Conservation (phyloP, 2,329 filamentous ascomycete species). For the Sporothrix luriei region DNA sequence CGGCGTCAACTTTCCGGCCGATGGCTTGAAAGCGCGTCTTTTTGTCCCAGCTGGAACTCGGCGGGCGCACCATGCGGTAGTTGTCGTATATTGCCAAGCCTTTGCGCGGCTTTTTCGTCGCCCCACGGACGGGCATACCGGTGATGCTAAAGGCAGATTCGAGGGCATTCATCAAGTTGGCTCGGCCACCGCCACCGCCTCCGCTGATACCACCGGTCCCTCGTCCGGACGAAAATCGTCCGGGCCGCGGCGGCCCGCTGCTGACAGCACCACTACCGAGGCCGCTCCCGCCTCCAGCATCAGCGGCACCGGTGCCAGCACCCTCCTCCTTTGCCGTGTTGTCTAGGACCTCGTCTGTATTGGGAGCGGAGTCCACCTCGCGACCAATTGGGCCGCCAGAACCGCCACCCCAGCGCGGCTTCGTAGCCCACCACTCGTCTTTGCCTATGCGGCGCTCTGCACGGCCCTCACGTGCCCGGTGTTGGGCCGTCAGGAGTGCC, state of each 20-base stretch:
- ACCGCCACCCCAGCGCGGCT: slow-evolving; percentile 65
- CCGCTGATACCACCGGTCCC: background rate
- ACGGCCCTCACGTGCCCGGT: slow-evolving; percentile 61
- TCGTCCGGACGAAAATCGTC: background rate
- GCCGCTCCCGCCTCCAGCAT: background rate
- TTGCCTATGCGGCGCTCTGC: slow-evolving; percentile 60
- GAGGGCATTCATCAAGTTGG: slow-evolving; percentile 18
- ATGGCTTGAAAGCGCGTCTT: slow-evolving; percentile 62
- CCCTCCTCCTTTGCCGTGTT: slow-evolving; percentile 49
- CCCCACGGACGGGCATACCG: slow-evolving; percentile 7
- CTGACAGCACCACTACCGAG: background rate
- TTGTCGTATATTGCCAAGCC: slow-evolving; percentile 63
- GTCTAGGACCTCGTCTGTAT: slow-evolving; percentile 48
- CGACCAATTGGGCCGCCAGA: slow-evolving; percentile 64
- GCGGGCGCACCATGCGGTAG: slow-evolving; percentile 64
- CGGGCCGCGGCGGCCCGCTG: background rate
- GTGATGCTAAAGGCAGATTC: slow-evolving; percentile 10
- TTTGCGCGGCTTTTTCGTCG: slow-evolving; percentile 55
- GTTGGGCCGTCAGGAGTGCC: slow-evolving; percentile 64
- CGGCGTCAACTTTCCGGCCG: slow-evolving; percentile 51
- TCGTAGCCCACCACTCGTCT: slow-evolving; percentile 63
- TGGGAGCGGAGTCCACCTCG: slow-evolving; percentile 51
- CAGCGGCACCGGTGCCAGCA: slow-evolving; percentile 26
- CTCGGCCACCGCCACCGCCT: background rate
- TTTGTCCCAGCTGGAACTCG: slow-evolving; percentile 61